phyloP scores from a whole-genome alignment of 1,139 yeast genomes.

The Saccharomyces hybrid region DNA sequence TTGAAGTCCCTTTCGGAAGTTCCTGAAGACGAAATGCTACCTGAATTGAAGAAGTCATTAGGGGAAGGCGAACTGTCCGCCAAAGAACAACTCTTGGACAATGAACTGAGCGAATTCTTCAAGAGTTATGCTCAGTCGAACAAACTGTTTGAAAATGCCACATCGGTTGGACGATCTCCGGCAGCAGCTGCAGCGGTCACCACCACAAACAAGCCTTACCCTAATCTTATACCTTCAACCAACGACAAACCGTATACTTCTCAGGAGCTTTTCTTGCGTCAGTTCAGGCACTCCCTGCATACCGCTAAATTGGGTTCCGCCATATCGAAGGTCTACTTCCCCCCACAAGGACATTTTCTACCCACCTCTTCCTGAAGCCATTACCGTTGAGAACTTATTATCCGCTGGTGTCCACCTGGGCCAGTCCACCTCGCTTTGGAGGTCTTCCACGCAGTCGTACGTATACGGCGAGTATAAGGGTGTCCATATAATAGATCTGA shows the following conservation, averaged over 20 bases:
- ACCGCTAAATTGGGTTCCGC: slow-evolving; percentile 56
- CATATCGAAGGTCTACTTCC: slow-evolving; percentile 56
- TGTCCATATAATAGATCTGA: slow-evolving; percentile 80
- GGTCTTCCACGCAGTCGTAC: slow-evolving; percentile 82
- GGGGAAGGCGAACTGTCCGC: slow-evolving; percentile 7
- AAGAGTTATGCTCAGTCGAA: slow-evolving; percentile 23
- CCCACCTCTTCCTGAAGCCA: slow-evolving; percentile 48
- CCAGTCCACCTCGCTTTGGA: slow-evolving; percentile 71
- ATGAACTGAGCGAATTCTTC: slow-evolving; percentile 25
- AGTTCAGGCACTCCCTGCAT: slow-evolving; percentile 43
- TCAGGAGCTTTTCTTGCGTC: slow-evolving; percentile 72
- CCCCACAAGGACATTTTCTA: slow-evolving; percentile 60
- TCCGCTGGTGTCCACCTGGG: slow-evolving; percentile 96
- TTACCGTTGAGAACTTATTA: slow-evolving; percentile 60
- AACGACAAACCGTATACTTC: slow-evolving; percentile 50
- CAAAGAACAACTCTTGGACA: slow-evolving; percentile 29
- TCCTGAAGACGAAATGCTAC: not conserved
- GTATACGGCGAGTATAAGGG: slow-evolving; percentile 85
- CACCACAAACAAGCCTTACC: slow-evolving; percentile 20
- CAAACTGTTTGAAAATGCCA: slow-evolving; percentile 10
- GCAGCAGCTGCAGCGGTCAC: slow-evolving; percentile 8
- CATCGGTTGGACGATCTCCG: slow-evolving; percentile 10
- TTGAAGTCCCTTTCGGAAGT: not conserved
- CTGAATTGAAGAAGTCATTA: not conserved
- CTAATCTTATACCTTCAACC: slow-evolving; percentile 33